Evolutionary conservation across 192 early-diverging fungal genomes (phyloP), one percentile per base, ranked within the genome.

Genomic region (Linnemannia hyalina): DNA sequence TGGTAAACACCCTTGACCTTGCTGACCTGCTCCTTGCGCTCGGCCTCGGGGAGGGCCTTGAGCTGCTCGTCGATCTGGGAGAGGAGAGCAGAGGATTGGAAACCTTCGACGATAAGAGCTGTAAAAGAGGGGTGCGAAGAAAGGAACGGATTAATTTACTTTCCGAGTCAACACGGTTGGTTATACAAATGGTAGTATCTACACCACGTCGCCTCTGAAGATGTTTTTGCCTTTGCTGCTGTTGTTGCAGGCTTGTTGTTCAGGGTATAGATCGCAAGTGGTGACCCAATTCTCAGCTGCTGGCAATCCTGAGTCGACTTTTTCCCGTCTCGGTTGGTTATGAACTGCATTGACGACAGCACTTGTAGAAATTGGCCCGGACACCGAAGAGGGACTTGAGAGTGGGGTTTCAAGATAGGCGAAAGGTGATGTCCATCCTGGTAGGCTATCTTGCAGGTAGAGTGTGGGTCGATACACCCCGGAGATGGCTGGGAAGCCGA

Each of bases 1-100:
- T 96, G 94, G 91, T 98, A 97, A 35, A 97, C 82, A 41, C 95
- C 96, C 70, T 98, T 98, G 82, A 91, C 90, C 89, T 95, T 94
- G 73, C 93, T 93, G 44, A 97, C 88, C 65, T 89, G 86, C 42
- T 91, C 85, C 13, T 92, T 85, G 76, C 95, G 92, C 54, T 91
- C 89, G 44, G 93, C 94, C 60, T 90, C 92, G 57, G 92, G 87
- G n/a, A 94, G 91, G 9, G 89, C 83, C 57, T 90, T 87, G 71
- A 95, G 89, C 20, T 91, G 84, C 42, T 88, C 89, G 29, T 92
- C 88, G 69, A 98, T 91, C 73, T 93, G 88, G 18, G 89, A 91
- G 81, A 99, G 95, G 69, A 98, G 85, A n/a, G 88, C 88, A 83
- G 94, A 94, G 49, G 95, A 93, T 73, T 94, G 85, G 89, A 97